Conservation (phyloP, 1,139 yeast genomes). For the Nematodospora anomalae region DNA sequence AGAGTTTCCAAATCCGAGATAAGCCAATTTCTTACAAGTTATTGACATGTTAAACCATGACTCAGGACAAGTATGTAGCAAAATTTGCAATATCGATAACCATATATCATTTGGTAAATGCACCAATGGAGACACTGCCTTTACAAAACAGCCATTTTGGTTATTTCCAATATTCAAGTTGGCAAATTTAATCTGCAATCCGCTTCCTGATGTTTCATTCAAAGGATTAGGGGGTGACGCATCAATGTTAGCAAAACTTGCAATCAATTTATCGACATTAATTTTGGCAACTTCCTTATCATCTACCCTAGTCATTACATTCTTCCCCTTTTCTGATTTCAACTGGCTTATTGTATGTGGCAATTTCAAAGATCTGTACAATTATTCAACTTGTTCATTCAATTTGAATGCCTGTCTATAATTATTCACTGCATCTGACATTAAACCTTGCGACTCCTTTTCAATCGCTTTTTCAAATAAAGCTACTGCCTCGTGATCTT, state of each 20-base stretch:
- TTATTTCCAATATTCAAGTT: slow-evolving; percentile 34
- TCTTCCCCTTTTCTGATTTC: slow-evolving; percentile 32
- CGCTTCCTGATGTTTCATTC: slow-evolving; percentile 11
- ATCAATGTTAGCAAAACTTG: slow-evolving; percentile 30
- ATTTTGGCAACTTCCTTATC: slow-evolving; percentile 36
- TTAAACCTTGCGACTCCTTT: slow-evolving; percentile 69
- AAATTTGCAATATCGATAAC: slow-evolving; percentile 49
- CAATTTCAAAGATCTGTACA: slow-evolving; percentile 56
- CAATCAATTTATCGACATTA: slow-evolving; percentile 35
- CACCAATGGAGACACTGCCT: slow-evolving; percentile 57
- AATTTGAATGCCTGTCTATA: slow-evolving; percentile 73
- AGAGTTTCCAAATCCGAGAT: slow-evolving; percentile 57
- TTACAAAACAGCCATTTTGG: slow-evolving; percentile 26
- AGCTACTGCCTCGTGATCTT: slow-evolving; percentile 49
- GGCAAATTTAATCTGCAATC: slow-evolving; percentile 29
- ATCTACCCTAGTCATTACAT: slow-evolving; percentile 28
- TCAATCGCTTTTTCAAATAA: slow-evolving; percentile 70
- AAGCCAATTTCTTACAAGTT: slow-evolving; percentile 62
- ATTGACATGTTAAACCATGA: slow-evolving; percentile 67
- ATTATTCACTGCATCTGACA: slow-evolving; percentile 75
- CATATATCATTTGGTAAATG: slow-evolving; percentile 68
- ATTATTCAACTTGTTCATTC: slow-evolving; percentile 66
- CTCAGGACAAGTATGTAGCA: slow-evolving; percentile 56
- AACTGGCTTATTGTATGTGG: slow-evolving; percentile 27
- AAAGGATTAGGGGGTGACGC: slow-evolving; percentile 30